Conservation (phyloP, 768 basidiomycete species). For the Dendrothele bispora region DNA sequence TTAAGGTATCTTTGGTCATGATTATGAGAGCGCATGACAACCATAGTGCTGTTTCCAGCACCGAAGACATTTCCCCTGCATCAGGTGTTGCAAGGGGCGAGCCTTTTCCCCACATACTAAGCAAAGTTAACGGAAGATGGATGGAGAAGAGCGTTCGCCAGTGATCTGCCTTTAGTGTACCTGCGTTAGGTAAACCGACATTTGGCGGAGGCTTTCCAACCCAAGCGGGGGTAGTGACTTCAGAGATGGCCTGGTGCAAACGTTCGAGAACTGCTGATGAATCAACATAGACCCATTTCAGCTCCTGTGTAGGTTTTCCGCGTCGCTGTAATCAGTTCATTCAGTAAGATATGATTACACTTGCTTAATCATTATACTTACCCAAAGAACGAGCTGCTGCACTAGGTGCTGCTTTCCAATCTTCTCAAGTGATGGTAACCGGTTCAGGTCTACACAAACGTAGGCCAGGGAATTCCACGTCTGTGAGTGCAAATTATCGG, state of each 20-base stretch:
- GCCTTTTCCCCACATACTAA: constrained; percentile 17
- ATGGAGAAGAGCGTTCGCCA: constrained; percentile 16
- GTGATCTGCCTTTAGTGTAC: constrained; percentile 26
- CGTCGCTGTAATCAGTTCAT: not conserved
- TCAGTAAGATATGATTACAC: not conserved
- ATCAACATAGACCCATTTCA: not conserved
- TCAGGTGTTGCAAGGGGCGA: not conserved
- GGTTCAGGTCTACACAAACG: too few species aligned
- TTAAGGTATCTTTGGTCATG: constrained; percentile 2
- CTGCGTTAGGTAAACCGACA: constrained; percentile 11
- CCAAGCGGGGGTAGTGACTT: constrained; percentile 7
- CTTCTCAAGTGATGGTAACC: too few species aligned
- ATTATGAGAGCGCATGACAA: not conserved
- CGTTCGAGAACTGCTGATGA: not conserved
- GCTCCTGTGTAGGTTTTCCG: not conserved
- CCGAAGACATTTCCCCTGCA: not conserved
- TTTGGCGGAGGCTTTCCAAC: constrained; percentile 9
- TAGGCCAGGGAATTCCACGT: too few species aligned
- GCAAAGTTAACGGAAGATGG: constrained; percentile 21
- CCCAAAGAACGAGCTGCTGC: too few species aligned
- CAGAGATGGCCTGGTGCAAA: not conserved
- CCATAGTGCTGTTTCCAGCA: not conserved
- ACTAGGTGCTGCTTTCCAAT: too few species aligned
- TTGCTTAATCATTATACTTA: too few species aligned
- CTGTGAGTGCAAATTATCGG: too few species aligned